Base-by-base conservation (phyloP, 129 eudicot genomes). In the Sambucus nigra region DNA sequence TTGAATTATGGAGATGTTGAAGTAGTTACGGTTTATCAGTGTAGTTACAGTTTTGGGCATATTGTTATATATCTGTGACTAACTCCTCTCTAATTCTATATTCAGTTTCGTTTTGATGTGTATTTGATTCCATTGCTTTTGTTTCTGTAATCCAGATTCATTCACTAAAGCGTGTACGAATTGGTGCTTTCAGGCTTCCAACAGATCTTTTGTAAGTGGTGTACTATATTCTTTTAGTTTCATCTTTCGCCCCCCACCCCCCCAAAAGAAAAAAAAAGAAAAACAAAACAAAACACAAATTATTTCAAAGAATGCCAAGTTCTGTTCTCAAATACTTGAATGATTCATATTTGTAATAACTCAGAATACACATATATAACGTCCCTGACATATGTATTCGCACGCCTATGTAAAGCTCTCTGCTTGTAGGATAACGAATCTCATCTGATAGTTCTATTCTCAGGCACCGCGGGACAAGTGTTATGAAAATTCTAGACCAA, bases 101-200 rank as follows among this genome's bases (percentile, higher is more conserved):
- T 14, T 7, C 13, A 4, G 6, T 8, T 54, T 31, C 44, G 17
- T 5, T 28, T 53, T 25, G 35, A 4, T 20, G 3, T 45, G 10
- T 58, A 18, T n/a, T 23, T 44, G 25, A 44, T 7, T 39, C 28
- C 14, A 25, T 18, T 33, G 47, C 8, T 25, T 2, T 54, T 47
- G 26, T 41, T 48, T 16, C 53, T 51, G 5, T 18, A 40, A 63
- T 64, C 38, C 83, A 91, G 99, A 72, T 91, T 55, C 71, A 86
- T 68, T 69, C 99, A 23, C 76, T 91, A 28, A 91, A 91, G 80
- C 94, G 99, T 55, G 67, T 81, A 29, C 83, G 99, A 10, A 86
- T 91, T 16, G 95, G 84, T 28, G 91, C 87, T 26, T 91, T 82
- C 73, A 86, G 89, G 71, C 99, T 91, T 72, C 95, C 99, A 44